Evolutionary conservation across 495 filamentous ascomycete species (phyloP).

Genomic region (Penicillium antarcticum): DNA sequence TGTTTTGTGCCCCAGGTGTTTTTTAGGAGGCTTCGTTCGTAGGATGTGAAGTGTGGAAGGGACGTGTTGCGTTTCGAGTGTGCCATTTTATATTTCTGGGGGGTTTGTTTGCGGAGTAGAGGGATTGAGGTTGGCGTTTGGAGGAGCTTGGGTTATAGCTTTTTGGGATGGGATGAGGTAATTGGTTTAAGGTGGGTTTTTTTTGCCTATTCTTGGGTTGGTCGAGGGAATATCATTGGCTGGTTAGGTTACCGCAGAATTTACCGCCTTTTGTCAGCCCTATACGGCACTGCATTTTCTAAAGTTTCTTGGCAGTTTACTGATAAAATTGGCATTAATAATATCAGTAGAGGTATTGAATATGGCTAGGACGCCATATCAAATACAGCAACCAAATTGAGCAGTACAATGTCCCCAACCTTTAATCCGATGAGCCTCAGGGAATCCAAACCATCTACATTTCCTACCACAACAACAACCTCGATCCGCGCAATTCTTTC

Average conservation of each 20-base stretch:
- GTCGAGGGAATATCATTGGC: not conserved
- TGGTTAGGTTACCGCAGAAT: not conserved
- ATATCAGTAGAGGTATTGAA: no score
- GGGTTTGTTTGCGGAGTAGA: not conserved
- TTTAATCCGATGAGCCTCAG: no score
- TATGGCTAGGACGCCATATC: no score
- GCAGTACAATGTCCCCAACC: no score
- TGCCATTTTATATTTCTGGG: slow-evolving; percentile 28
- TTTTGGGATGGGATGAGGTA: slow-evolving; percentile 3
- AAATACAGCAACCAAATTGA: no score
- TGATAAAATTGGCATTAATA: no score
- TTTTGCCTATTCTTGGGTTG: not conserved
- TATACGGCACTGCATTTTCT: not conserved
- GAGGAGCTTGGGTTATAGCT: not conserved
- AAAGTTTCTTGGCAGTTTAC: no score
- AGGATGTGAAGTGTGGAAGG: slow-evolving; percentile 90
- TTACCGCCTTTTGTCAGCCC: not conserved
- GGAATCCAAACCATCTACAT: no score
- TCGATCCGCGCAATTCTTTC: no score
- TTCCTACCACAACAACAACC: no score
- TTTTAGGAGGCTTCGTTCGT: slow-evolving; percentile 81
- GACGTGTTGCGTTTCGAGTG: slow-evolving; percentile 89
- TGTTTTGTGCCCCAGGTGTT: slow-evolving; percentile 75
- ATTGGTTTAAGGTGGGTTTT: not conserved
- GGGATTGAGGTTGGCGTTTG: not conserved